These are phyloP conservation scores for Penicillium samsonianum DNA, from an alignment of 495 filamentous ascomycete species.

Conservation along the genomic window DNA sequence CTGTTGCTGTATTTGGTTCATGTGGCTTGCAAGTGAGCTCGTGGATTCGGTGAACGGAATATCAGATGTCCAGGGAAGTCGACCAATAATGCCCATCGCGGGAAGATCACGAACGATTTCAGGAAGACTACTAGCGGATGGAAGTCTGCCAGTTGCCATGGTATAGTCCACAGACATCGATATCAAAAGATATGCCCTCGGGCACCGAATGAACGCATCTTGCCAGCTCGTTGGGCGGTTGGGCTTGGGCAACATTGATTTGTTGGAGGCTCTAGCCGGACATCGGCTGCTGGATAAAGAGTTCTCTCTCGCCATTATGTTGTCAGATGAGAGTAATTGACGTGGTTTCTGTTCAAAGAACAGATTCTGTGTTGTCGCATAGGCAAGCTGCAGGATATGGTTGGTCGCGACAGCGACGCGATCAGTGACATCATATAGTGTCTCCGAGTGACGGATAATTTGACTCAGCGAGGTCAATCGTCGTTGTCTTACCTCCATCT, in stretches of 20 bases:
- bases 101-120: slow-evolving; percentile 30
- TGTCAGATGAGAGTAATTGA: not conserved
- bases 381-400: slow-evolving; percentile 36
- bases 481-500: slow-evolving; percentile 24
- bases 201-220: slow-evolving; percentile 34
- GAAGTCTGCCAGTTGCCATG: slow-evolving; percentile 30
- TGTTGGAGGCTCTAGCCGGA: not conserved
- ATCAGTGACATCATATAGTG: slow-evolving; percentile 38
- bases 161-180: slow-evolving; percentile 37
- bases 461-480: slow-evolving; percentile 30
- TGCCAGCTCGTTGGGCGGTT: slow-evolving; percentile 29
- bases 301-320: not conserved
- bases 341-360: slow-evolving; percentile 22
- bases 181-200: slow-evolving; percentile 39
- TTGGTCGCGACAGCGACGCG: slow-evolving; percentile 35
- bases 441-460: slow-evolving; percentile 34
- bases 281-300: not conserved
- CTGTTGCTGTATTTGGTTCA: not conserved
- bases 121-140: slow-evolving; percentile 27
- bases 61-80: slow-evolving; percentile 29
- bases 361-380: slow-evolving; percentile 31
- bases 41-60: not conserved
- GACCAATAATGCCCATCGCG: slow-evolving; percentile 22
- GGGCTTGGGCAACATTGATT: not conserved
- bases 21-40: too few relatives aligned